A percentile compares a stretch with the other conserved stretches of the same genome.
phyloP scores from a whole-genome alignment of 371 early-diverging fungal species.

The Scutellospora calospora region DNA sequence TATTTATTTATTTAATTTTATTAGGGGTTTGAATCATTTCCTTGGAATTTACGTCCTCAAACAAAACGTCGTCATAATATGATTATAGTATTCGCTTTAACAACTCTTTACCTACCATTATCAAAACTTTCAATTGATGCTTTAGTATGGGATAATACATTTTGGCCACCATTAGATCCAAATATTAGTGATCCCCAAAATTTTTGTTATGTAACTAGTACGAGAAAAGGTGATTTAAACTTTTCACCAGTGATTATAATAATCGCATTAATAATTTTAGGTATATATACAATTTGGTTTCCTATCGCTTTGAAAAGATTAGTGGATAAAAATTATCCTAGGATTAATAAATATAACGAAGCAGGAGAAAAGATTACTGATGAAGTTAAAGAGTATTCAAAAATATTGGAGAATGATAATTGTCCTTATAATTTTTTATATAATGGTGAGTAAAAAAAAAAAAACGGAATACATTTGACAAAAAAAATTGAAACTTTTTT shows the following conservation, averaged over 20 bases:
- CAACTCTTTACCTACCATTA: conserved; percentile 65
- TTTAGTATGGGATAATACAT: conserved; percentile 64
- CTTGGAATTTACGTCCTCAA: conserved; percentile 40
- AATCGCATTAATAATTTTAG: conserved; percentile 52
- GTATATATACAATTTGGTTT: conserved; percentile 53
- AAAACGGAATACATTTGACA: too few relatives aligned
- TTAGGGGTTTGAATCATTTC: conserved; percentile 30
- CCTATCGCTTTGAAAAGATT: conserved; percentile 58
- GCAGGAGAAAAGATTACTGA: conserved; percentile 50
- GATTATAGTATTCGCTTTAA: conserved; percentile 56
- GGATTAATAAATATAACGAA: conserved; percentile 53
- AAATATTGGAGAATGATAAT: conserved; percentile 59
- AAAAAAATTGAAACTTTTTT: not conserved
- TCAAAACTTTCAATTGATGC: conserved; percentile 66
- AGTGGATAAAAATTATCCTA: conserved; percentile 50
- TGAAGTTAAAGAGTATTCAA: conserved; percentile 53
- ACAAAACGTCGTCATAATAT: conserved; percentile 38
- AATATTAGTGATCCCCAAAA: conserved; percentile 54
- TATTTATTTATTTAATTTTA: too few relatives aligned
- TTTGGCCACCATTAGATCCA: conserved; percentile 65
- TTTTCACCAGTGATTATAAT: conserved; percentile 59
- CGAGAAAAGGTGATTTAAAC: conserved; percentile 59
- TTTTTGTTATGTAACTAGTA: conserved; percentile 68
- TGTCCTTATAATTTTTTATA: conserved; percentile 66
- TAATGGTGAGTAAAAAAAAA: conserved; percentile 47